Base-by-base conservation (phyloP, 805 yeast species). In the Kodamaea lidongshanica region DNA sequence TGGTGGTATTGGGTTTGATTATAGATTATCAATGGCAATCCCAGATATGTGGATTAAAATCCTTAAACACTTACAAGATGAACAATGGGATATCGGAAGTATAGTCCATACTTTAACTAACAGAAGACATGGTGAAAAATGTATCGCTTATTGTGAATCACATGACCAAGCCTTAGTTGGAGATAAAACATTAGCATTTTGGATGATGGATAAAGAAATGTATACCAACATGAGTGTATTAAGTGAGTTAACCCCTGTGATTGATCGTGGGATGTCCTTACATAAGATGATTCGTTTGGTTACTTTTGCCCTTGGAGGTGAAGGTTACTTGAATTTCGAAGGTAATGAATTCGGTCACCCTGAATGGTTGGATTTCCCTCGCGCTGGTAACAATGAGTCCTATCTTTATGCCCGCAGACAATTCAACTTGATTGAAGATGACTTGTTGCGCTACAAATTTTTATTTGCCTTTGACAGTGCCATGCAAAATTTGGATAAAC, bases 11-110 rank as follows among this genome's bases (percentile, higher is more conserved):
- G 98, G 96, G 0, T 89, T 89, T 48, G 92, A 88, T 53, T 89
- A 89, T 56, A 69, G 97, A 40, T 67, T 89, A 32, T 92, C 95
- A 2, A 89, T 89, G 98, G 96, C 97, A 1, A 67, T 89, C 37
- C 98, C 98, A 4, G 98, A 89, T 56, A 89, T 89, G 97, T 89
- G 98, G 98, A 89, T 89, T 61, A 92, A 92, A 56, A 57, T 87
- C 27, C 61, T 89, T 44, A 89, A 92, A 52, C 96, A 88, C 52
- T 61, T 70, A 36, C 50, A 58, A 25, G 97, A 89, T 55, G 95
- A 88, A 38, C 80, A 85, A 30, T 89, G 98, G 98, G 86, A 88
- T 46, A 58, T 89, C 64, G 86, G 81, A 25, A 64, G 70, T 37
- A 87, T 89, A 34, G 79, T 77, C 12, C 79, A 74, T 51, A 84